These are phyloP conservation scores for Penicillium sp. DNA, from an alignment of 2,329 filamentous ascomycete species.

Conservation along the genomic window DNA sequence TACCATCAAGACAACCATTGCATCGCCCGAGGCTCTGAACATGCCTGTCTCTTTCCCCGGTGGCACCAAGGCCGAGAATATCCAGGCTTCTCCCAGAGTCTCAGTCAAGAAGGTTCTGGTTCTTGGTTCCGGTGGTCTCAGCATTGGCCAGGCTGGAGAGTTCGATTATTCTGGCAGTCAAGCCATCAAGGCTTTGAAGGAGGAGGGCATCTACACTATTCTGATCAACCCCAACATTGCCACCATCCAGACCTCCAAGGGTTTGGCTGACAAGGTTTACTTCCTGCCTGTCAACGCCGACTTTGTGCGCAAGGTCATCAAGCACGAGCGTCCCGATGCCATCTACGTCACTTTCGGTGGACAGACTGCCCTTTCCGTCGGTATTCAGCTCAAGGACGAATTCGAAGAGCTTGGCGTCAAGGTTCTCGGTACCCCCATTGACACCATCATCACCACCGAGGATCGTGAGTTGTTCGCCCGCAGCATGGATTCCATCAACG, in stretches of 20 bases:
- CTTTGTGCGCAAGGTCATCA: slow-evolving; percentile 95
- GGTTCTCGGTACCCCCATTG: slow-evolving; percentile 92
- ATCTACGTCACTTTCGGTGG: slow-evolving; percentile 98
- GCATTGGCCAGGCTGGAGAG: slow-evolving; percentile 95
- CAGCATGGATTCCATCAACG: slow-evolving; percentile 96
- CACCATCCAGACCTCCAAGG: slow-evolving; percentile 97
- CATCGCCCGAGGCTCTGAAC: slow-evolving; percentile 63
- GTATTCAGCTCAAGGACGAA: slow-evolving; percentile 96
- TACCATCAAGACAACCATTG: slow-evolving; percentile 69
- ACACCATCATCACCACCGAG: slow-evolving; percentile 97
- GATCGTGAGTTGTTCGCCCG: slow-evolving; percentile 95
- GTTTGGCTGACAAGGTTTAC: slow-evolving; percentile 96
- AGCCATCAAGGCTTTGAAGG: slow-evolving; percentile 96
- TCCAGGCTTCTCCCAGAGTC: slow-evolving; percentile 70
- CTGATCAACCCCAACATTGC: slow-evolving; percentile 99
- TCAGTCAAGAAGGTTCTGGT: slow-evolving; percentile 92
- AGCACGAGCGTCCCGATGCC: slow-evolving; percentile 88
- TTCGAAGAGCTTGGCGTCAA: slow-evolving; percentile 89
- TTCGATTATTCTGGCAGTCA: slow-evolving; percentile 99
- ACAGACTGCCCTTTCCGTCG: slow-evolving; percentile 92
- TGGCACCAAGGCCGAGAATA: slow-evolving; percentile 74
- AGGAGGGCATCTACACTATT: slow-evolving; percentile 96
- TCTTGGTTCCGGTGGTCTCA: slow-evolving; percentile 88
- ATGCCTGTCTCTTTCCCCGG: slow-evolving; percentile 83
- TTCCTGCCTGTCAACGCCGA: slow-evolving; percentile 96